Percentiles rank a stretch among this genome's conserved stretches.
phyloP scores from a whole-genome alignment of 768 basidiomycete genomes.

The Amanita rimosa region DNA sequence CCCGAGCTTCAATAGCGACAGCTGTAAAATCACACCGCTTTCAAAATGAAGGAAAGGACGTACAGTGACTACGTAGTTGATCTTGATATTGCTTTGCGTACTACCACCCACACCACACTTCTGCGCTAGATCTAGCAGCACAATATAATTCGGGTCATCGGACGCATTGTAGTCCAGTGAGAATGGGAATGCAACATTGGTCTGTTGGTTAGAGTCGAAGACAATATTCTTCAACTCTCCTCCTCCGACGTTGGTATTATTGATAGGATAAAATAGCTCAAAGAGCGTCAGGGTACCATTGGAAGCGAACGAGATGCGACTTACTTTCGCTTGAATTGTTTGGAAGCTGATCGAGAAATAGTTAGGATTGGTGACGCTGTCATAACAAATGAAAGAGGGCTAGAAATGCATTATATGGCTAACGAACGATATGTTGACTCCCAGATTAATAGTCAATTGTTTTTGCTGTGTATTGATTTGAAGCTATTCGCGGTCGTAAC shows the following conservation, averaged over 20 bases:
- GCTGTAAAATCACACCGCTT: slow-evolving; percentile 1
- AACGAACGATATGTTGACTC: slow-evolving; percentile 55
- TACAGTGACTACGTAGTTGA: slow-evolving; percentile 61
- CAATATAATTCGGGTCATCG: slow-evolving; percentile 35
- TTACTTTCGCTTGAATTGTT: slow-evolving; percentile 51
- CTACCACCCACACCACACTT: slow-evolving; percentile 50
- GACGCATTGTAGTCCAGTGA: slow-evolving; percentile 46
- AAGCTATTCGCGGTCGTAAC: slow-evolving; percentile 12
- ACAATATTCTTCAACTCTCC: slow-evolving; percentile 37
- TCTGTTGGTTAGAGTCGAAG: slow-evolving; percentile 41
- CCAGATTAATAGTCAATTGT: slow-evolving; percentile 46
- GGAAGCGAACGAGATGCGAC: slow-evolving; percentile 2
- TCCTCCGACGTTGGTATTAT: slow-evolving; percentile 54
- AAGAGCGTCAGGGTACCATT: not conserved
- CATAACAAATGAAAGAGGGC: slow-evolving; percentile 5
- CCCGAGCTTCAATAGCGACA: slow-evolving; percentile 33
- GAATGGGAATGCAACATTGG: slow-evolving; percentile 72
- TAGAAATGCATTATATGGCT: not conserved
- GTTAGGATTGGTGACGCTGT: slow-evolving; percentile 73
- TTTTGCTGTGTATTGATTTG: slow-evolving; percentile 24
- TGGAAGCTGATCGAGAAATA: slow-evolving; percentile 62
- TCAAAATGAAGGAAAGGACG: slow-evolving; percentile 12
- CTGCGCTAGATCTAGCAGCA: slow-evolving; percentile 49
- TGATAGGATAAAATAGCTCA: slow-evolving; percentile 69
- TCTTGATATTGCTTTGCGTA: slow-evolving; percentile 33